These are phyloP conservation scores for Peniophora sp. DNA, from an alignment of 1,284 basidiomycete genomes.

Conservation along the genomic window DNA sequence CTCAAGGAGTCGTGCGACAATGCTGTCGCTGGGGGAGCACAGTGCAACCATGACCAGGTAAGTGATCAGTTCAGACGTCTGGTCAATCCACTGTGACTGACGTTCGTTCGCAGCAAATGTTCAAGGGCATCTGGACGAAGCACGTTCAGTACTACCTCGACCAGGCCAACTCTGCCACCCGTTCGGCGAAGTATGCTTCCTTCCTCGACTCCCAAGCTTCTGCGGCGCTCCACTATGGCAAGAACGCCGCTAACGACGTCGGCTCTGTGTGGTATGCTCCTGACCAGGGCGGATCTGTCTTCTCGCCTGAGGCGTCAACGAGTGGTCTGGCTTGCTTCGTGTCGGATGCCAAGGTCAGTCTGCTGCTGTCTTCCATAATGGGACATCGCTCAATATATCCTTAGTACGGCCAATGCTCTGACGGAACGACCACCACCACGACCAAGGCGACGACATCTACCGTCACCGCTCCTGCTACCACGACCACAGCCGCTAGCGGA, in stretches of 20 bases:
- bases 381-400: no score
- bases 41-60: slow-evolving; percentile 44
- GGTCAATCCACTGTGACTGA: no score
- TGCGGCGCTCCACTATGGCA: slow-evolving; percentile 16
- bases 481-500: no score
- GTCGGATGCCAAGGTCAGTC: slow-evolving; percentile 26
- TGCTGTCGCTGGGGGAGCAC: slow-evolving; percentile 18
- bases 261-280: slow-evolving; percentile 41
- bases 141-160: slow-evolving; percentile 25
- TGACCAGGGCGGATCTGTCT: slow-evolving; percentile 26
- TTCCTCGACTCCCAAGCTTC: slow-evolving; percentile 21
- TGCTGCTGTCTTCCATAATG: no score
- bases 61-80: background rate
- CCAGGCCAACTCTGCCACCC: slow-evolving; percentile 16
- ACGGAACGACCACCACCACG: no score
- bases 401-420: no score
- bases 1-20: slow-evolving; percentile 47
- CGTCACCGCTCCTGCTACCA: no score
- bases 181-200: slow-evolving; percentile 18
- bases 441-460: no score
- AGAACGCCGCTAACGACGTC: slow-evolving; percentile 36
- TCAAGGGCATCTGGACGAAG: slow-evolving; percentile 31
- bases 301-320: slow-evolving; percentile 31
- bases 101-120: slow-evolving; percentile 32
- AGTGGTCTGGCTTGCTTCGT: slow-evolving; percentile 32